Evolutionary conservation across 148 eudicot genomes (phyloP).

Genomic region (Rhododendron vialii): DNA sequence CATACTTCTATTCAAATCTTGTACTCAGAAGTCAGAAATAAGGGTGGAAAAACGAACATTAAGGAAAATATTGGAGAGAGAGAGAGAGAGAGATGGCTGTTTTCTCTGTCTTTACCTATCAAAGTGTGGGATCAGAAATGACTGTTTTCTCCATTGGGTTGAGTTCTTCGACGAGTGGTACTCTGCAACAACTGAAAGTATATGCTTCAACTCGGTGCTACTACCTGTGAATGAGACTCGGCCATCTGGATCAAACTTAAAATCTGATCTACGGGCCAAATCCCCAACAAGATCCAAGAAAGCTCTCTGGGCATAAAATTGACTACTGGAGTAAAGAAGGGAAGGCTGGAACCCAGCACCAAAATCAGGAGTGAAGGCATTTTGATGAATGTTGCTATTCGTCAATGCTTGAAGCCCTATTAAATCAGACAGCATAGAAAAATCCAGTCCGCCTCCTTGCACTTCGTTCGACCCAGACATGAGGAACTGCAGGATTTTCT

Average conservation of each 20-base stretch:
- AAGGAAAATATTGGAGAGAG: background rate
- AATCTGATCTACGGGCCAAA: conserved; percentile 22
- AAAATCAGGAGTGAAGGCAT: conserved; percentile 22
- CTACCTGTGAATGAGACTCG: conserved; percentile 26
- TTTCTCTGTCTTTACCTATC: conserved; percentile 41
- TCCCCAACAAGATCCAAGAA: conserved; percentile 28
- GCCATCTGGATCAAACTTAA: conserved; percentile 31
- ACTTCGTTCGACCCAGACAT: conserved; percentile 39
- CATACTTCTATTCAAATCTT: background rate
- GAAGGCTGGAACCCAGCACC: conserved; percentile 18
- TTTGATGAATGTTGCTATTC: conserved; percentile 25
- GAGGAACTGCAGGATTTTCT: conserved; percentile 42
- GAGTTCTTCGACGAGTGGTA: conserved; percentile 36
- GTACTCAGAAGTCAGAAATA: too few relatives aligned
- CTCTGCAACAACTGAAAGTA: conserved; percentile 42
- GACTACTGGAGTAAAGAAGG: conserved; percentile 34
- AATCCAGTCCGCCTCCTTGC: conserved; percentile 34
- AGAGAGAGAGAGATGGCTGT: background rate
- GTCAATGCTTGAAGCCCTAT: conserved; percentile 33
- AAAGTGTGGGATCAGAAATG: conserved; percentile 59
- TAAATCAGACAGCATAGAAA: conserved; percentile 35
- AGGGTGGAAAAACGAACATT: background rate
- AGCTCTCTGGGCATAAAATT: conserved; percentile 29
- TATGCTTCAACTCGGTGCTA: conserved; percentile 44
- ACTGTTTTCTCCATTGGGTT: conserved; percentile 30